Evolutionary conservation across 345 rosid genomes (phyloP), one percentile per base, ranked within the genome.

Genomic region (Camelina neglecta): DNA sequence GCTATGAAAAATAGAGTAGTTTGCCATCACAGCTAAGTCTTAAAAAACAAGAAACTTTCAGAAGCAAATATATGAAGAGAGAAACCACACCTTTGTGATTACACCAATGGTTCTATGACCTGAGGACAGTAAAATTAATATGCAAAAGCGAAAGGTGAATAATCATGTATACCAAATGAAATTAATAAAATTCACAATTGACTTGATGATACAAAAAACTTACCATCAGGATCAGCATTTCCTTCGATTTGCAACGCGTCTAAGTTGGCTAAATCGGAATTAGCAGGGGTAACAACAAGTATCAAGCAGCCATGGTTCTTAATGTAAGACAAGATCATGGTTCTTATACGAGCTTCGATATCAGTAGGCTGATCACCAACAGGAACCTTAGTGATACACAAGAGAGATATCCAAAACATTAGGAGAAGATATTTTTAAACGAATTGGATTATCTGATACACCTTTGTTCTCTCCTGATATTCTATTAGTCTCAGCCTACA

Each of bases 361-460:
- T 94, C 98, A 21, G 86, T 80, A 6, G 98, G 98, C 81, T 94
- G 98, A 79, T 92, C 97, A 53, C 98, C 98, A 26, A 94, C 96
- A 63, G 97, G 97, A 66, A 94, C 97, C 79, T 94, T 94, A 11
- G 96, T 94, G 71, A 92, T 89, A 58, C 98, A 94, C 98, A 69
- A 94, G 91, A 44, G 92, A 87, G 20, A 94, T 94, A 83, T 92
- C 95, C 57, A 94, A 86, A 78, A 94, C 97, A 83, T 90, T 93
- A 8, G 98, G 98, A 1, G 98, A 94, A 81, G 67, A 89, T 64
- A 94, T 92, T 80, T 94, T 92, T 70, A 92, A 79, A 36, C 96
- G 87, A 76, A 94, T 94, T 73, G 88, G 96, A 81, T 86, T 82
- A 84, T 94, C 98, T 1, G 96, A 86, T 67, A 94, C 95, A 58